Evolutionary conservation across 1,284 basidiomycete species (phyloP), one percentile per base, ranked within the genome.

Genomic region (Fomes fomentarius): DNA sequence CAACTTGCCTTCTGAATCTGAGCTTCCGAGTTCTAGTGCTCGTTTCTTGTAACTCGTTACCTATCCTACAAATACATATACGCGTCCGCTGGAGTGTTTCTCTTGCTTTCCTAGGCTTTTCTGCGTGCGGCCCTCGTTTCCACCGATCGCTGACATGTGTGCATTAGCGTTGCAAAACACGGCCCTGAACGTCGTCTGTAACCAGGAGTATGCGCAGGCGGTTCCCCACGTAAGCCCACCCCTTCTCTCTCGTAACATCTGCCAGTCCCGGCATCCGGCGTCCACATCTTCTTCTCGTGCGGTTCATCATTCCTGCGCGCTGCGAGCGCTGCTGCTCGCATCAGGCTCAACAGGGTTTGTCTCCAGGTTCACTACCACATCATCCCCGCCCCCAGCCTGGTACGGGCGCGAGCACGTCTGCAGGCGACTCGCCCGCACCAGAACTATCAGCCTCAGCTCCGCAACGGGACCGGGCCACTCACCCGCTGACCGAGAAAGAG

Each of bases 171-270:
- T 88, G 15, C 75, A 79, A 10, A 85, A 89, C 62, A 86, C 84
- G 4, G 86, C 75, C 9, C 72, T 89, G 46, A 90, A 90, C 65
- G 79, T 91, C 8, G 87, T 90, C 3, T 88, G 86, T 61, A 90
- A 90, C 65, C 89, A 92, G 68, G 87, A 91, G 67, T 91, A 93
- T 63, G 89, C 87, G 0, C 89, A 92, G 65, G 85, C 86, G 6
- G 87, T 92, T 3, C 84, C 83, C n/a, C 89, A 92, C 73, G 87
- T 26, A 24, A 3, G 26, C 10, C 21, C 22, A 30, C 28, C 12
- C 12, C 28, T 17, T 4, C 38, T 12, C 15, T 21, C n/a, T n/a
- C n/a, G n/a, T n/a, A 11, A 11, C 15, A 3, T n/a, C n/a, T 22
- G 4, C 15, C n/a, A 19, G 6, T 40, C 8, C 8, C 5, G 22